Evolutionary conservation across 108 stramenopile genomes (phyloP), one percentile per base, ranked within the genome.

Genomic region (Seminavis robusta): DNA sequence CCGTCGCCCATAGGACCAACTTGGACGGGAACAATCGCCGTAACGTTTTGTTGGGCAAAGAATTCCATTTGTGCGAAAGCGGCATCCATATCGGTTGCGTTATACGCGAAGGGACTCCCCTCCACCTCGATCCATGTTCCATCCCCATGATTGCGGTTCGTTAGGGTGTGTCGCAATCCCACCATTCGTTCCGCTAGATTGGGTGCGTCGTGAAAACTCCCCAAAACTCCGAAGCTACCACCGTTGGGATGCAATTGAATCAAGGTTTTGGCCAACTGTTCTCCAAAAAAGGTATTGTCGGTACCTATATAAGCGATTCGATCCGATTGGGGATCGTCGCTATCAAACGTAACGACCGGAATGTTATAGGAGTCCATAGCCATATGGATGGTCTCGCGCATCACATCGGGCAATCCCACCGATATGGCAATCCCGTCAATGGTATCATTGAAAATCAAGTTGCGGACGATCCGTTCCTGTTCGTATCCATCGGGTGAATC

Each of bases 251-350:
- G 17, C 21, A 73, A 17, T 30, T 73, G 54, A 17, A 40, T 21
- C 13, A 73, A 25, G 11, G 67, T 21, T 39, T 73, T 66, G 1
- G 33, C 62, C 0, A 73, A 29, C 9, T 52, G 20, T 6, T 15
- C 1, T 7, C 71, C 71, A 17, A 73, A 47, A 0, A 29, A 31
- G 10, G 26, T 33, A 41, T 67, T 73, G 32, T 73, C 60, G 4
- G 71, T 73, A 3, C 71, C 71, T 7, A 67, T 39, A 32, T 73
- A 64, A 9, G 65, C 59, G 5, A 54, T 15, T n/a, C 71, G 65
- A 17, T 24, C 23, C 20, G 56, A 61, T 24, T 30, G 21, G 20
- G 52, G 50, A 16, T 59, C 65, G 45, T 73, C 71, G 21, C 36
- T 33, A 49, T 73, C 71, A 47, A 67, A 67, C 11, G 60, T 63